Conservation (phyloP, 2,329 filamentous ascomycete genomes). For the Hortaea werneckii region DNA sequence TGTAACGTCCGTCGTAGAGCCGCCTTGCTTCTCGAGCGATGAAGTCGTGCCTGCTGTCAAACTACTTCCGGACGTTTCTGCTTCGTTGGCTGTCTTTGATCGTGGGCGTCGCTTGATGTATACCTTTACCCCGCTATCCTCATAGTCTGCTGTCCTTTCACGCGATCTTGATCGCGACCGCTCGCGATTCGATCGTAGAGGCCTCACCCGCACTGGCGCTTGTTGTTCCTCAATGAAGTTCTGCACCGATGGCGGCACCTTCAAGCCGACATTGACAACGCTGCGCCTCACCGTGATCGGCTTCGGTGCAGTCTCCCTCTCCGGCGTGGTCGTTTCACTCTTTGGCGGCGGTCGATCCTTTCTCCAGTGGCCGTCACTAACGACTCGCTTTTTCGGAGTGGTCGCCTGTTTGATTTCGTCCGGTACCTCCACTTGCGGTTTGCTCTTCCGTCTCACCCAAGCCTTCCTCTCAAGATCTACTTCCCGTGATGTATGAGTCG, state of each 20-base stretch:
- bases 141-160: slow-evolving; percentile 20
- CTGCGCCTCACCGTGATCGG: slow-evolving; percentile 19
- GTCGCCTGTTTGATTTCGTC: slow-evolving; percentile 41
- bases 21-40: slow-evolving; percentile 18
- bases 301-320: slow-evolving; percentile 19
- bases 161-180: slow-evolving; percentile 14
- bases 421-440: slow-evolving; percentile 29
- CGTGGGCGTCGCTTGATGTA: slow-evolving; percentile 22
- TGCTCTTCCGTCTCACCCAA: slow-evolving; percentile 27
- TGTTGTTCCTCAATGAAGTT: slow-evolving; percentile 20
- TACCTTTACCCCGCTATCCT: slow-evolving; percentile 23
- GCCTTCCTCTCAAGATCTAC: slow-evolving; percentile 25
- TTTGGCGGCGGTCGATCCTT: slow-evolving; percentile 19
- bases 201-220: slow-evolving; percentile 11
- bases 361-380: slow-evolving; percentile 83
- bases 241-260: slow-evolving; percentile 22
- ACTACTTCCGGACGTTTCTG: slow-evolving; percentile 18
- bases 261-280: slow-evolving; percentile 23
- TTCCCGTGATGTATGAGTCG: slow-evolving; percentile 12
- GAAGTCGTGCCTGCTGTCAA: slow-evolving; percentile 15
- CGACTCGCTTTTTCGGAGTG: slow-evolving; percentile 79
- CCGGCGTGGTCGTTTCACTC: slow-evolving; percentile 12
- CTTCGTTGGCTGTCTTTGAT: slow-evolving; percentile 9
- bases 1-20: slow-evolving; percentile 21
- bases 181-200: slow-evolving; percentile 13